Evolutionary conservation across 169 alveolate species (phyloP).

Genomic region (Pseudocohnilembus persalinus): DNA sequence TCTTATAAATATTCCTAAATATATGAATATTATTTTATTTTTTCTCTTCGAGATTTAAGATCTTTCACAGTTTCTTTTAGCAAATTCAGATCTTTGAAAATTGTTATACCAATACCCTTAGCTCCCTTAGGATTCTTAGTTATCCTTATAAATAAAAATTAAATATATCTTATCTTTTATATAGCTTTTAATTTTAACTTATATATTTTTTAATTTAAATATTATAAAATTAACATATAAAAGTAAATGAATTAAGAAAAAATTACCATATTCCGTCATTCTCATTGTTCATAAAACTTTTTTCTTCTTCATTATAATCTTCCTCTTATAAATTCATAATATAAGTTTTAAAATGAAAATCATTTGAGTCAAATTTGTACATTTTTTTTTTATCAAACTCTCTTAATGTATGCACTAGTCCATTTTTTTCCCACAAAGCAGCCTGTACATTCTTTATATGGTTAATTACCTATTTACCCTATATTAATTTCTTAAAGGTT

Average conservation of each 20-base stretch:
- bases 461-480: background rate
- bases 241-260: too few relatives aligned
- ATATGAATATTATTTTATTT: slow-evolving; percentile 21
- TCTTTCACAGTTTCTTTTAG: slow-evolving; percentile 13
- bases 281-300: background rate
- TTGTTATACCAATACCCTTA: background rate
- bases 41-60: background rate
- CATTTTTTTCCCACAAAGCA: background rate
- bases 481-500: background rate
- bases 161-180: too few relatives aligned
- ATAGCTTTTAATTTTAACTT: too few relatives aligned
- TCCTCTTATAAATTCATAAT: background rate
- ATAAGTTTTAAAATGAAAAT: background rate
- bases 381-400: background rate
- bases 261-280: background rate
- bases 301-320: slow-evolving; percentile 4
- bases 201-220: too few relatives aligned
- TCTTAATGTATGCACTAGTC: background rate
- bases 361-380: background rate
- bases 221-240: too few relatives aligned
- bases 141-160: too few relatives aligned
- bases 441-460: background rate
- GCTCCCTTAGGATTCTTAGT: slow-evolving; percentile 23
- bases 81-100: background rate
- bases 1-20: slow-evolving; percentile 87